A percentile compares a stretch with the other conserved stretches of the same genome.
phyloP scores from a whole-genome alignment of 2,329 filamentous ascomycete genomes.

The Paecilomyces sp. region DNA sequence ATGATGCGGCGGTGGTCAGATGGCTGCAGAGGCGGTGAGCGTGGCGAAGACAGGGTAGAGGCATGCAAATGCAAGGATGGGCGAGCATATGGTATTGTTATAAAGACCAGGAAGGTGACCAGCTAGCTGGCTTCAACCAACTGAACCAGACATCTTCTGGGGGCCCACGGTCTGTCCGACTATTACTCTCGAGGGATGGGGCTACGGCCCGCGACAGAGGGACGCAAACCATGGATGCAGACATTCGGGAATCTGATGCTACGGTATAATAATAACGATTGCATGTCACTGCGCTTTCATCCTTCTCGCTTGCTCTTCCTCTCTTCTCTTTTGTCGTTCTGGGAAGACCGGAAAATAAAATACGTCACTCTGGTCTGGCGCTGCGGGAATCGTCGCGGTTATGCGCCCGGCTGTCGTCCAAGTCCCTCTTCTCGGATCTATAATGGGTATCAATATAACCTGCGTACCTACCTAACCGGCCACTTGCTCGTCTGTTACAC shows the following conservation, averaged over 20 bases:
- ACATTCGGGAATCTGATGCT: not conserved
- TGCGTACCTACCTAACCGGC: not conserved
- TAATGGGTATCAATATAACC: not conserved
- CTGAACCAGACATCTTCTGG: not conserved
- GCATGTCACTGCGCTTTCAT: not conserved
- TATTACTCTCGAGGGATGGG: conserved; percentile 7
- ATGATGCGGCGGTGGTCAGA: not conserved
- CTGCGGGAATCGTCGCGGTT: not conserved
- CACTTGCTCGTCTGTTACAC: not conserved
- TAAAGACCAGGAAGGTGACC: conserved; percentile 1
- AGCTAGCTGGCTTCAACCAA: not conserved
- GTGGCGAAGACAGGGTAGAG: not conserved
- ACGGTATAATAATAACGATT: not conserved
- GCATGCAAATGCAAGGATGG: not conserved
- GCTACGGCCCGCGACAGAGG: conserved; percentile 14
- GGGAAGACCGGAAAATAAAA: not conserved
- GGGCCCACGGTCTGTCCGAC: conserved; percentile 15
- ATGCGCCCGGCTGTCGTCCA: not conserved
- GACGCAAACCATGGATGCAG: not conserved
- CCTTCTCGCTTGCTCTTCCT: not conserved
- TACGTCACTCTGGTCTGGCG: not conserved
- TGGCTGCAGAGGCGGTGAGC: not conserved
- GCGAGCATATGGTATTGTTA: not conserved
- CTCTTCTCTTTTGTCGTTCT: too few species aligned
- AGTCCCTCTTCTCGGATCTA: not conserved